Percentiles rank a stretch among this genome's conserved stretches.
These are phyloP conservation scores for Chytridium lagenaria DNA, from an alignment of 371 early-diverging fungal species.

Conservation along the genomic window DNA sequence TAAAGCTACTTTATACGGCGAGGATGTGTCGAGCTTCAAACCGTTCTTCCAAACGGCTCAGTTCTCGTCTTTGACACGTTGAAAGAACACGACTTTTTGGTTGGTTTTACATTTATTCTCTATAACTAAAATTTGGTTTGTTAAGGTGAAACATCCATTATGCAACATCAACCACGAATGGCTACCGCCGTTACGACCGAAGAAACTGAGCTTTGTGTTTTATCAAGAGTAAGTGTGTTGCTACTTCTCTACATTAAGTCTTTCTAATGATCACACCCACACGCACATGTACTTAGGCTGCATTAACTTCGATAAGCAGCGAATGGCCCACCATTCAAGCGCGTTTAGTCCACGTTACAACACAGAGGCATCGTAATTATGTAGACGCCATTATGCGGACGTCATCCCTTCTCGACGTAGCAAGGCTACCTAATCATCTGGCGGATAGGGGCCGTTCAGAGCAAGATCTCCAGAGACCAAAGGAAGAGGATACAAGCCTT, in stretches of 20 bases:
- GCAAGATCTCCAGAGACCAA: not conserved
- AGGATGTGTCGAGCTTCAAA: slow-evolving; percentile 13
- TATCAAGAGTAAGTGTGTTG: not conserved
- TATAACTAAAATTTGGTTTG: not conserved
- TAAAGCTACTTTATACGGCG: slow-evolving; percentile 4
- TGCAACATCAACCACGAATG: slow-evolving; percentile 18
- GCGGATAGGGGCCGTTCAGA: not conserved
- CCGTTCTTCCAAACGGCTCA: slow-evolving; percentile 10
- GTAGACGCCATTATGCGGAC: slow-evolving; percentile 6
- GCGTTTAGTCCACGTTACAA: slow-evolving; percentile 2
- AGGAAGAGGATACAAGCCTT: slow-evolving; percentile 1
- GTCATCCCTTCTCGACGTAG: not conserved
- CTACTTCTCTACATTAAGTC: too few species aligned
- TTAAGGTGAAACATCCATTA: slow-evolving; percentile 12
- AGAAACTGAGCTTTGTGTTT: slow-evolving; percentile 18
- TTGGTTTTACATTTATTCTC: not conserved
- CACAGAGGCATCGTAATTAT: slow-evolving; percentile 11
- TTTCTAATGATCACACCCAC: not conserved
- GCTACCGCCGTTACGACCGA: slow-evolving; percentile 12
- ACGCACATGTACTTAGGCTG: not conserved
- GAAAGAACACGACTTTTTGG: slow-evolving; percentile 16
- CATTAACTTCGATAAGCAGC: slow-evolving; percentile 5
- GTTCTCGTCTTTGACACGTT: slow-evolving; percentile 11
- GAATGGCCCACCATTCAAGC: slow-evolving; percentile 21
- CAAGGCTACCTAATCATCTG: not conserved